Percentiles rank a stretch among this genome's conserved stretches.
Evolutionary conservation across 768 basidiomycete species (phyloP).

Genomic region (Podaxis rugospora): DNA sequence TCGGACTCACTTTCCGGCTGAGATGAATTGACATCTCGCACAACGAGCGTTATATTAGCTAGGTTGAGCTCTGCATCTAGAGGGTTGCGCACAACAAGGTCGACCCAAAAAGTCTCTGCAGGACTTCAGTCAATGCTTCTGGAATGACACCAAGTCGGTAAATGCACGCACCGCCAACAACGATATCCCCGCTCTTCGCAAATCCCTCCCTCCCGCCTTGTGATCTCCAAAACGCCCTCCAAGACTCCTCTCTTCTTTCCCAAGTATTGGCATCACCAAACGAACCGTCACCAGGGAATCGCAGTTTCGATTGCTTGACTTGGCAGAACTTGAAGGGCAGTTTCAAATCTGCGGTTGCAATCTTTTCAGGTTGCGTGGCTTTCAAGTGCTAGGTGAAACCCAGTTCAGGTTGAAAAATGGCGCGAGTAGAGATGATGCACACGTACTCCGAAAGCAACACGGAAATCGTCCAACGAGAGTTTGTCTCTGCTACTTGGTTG

Average conservation of each 20-base stretch:
- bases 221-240: conserved; percentile 56
- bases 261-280: conserved; percentile 46
- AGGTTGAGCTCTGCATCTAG: conserved; percentile 71
- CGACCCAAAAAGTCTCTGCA: conserved; percentile 74
- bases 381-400: conserved; percentile 58
- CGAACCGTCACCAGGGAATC: conserved; percentile 48
- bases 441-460: conserved; percentile 75
- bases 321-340: conserved; percentile 69
- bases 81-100: conserved; percentile 67
- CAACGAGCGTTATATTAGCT: conserved; percentile 51
- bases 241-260: conserved; percentile 61
- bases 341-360: conserved; percentile 39
- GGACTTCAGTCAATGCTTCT: background rate
- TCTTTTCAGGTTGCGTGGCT: conserved; percentile 46
- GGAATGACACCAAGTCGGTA: background rate
- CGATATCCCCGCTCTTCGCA: conserved; percentile 51
- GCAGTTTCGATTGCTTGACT: conserved; percentile 48
- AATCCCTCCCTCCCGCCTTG: conserved; percentile 51
- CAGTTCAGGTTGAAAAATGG: background rate
- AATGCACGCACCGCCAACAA: conserved; percentile 52
- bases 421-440: background rate
- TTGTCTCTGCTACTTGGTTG: conserved; percentile 47
- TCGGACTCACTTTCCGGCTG: conserved; percentile 26
- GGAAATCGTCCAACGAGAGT: conserved; percentile 83
- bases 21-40: conserved; percentile 34